phyloP scores from a whole-genome alignment of 1,284 basidiomycete species.

The Cerrena zonata region DNA sequence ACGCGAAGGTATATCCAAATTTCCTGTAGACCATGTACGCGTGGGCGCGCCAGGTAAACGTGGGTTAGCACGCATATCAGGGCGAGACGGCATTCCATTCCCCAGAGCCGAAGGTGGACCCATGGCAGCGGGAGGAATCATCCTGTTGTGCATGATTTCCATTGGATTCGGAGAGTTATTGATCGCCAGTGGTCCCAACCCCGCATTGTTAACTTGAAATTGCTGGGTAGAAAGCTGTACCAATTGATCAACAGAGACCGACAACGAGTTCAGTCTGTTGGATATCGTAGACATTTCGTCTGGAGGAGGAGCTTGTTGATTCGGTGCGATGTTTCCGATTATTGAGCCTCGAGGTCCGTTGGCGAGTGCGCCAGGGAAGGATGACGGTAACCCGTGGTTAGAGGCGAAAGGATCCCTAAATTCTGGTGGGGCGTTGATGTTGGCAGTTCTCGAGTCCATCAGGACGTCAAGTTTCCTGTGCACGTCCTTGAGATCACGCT shows the following conservation, averaged over 20 bases:
- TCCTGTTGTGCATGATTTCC: not conserved
- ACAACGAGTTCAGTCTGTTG: slow-evolving; percentile 74
- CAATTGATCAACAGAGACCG: slow-evolving; percentile 81
- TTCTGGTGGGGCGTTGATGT: slow-evolving; percentile 47
- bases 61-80: slow-evolving; percentile 48
- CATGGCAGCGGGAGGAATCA: slow-evolving; percentile 23
- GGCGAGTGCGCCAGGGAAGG: slow-evolving; percentile 23
- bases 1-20: slow-evolving; percentile 63
- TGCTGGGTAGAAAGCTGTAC: slow-evolving; percentile 72
- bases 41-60: slow-evolving; percentile 64
- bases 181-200: slow-evolving; percentile 9
- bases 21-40: slow-evolving; percentile 78
- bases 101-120: slow-evolving; percentile 40
- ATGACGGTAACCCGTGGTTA: slow-evolving; percentile 12
- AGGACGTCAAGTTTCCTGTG: slow-evolving; percentile 73
- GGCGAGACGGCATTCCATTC: slow-evolving; percentile 53
- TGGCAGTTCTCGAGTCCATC: slow-evolving; percentile 60
- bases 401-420: slow-evolving; percentile 75
- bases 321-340: slow-evolving; percentile 56
- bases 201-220: slow-evolving; percentile 40
- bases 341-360: slow-evolving; percentile 56
- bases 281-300: slow-evolving; percentile 76
- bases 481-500: slow-evolving; percentile 67
- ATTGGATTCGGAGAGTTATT: not conserved
- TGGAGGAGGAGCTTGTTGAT: slow-evolving; percentile 53